These are phyloP conservation scores for Catunica adiposa DNA, from an alignment of 2,329 filamentous ascomycete species.

Conservation along the genomic window DNA sequence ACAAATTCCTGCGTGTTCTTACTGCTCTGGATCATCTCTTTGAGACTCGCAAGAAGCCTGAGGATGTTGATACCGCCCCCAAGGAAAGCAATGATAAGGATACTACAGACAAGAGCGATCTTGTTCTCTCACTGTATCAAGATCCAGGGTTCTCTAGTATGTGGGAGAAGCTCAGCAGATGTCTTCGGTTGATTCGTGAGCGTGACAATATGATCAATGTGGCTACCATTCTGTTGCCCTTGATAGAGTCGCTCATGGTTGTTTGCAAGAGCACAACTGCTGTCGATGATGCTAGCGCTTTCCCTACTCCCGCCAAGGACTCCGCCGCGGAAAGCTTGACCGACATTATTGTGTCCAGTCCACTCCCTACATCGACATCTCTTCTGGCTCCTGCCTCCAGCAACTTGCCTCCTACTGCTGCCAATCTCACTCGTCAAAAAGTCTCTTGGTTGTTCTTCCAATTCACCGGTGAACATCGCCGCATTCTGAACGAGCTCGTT, in stretches of 20 bases:
- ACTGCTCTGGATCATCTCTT: slow-evolving; percentile 94
- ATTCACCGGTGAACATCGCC: slow-evolving; percentile 93
- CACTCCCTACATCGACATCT: slow-evolving; percentile 17
- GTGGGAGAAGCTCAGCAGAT: slow-evolving; percentile 84
- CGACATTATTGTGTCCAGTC: slow-evolving; percentile 20
- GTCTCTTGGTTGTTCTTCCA: slow-evolving; percentile 90
- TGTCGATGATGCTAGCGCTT: slow-evolving; percentile 36
- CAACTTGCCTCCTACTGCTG: slow-evolving; percentile 38
- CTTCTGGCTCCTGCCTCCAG: not conserved
- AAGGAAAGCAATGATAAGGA: slow-evolving; percentile 57
- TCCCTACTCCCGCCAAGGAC: not conserved
- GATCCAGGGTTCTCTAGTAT: slow-evolving; percentile 77
- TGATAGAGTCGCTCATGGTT: slow-evolving; percentile 96
- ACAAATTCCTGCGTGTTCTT: slow-evolving; percentile 80
- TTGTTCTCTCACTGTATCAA: slow-evolving; percentile 77
- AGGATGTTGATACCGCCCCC: slow-evolving; percentile 27
- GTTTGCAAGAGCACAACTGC: slow-evolving; percentile 95
- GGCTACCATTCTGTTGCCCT: slow-evolving; percentile 79
- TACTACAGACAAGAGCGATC: slow-evolving; percentile 56
- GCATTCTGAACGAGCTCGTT: slow-evolving; percentile 94
- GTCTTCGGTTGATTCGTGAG: slow-evolving; percentile 71
- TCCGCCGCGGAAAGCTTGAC: not conserved
- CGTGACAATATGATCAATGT: slow-evolving; percentile 94
- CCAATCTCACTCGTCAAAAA: slow-evolving; percentile 47
- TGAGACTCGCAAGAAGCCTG: slow-evolving; percentile 56